Percentiles rank a stretch among this genome's conserved stretches.
These are phyloP conservation scores for Neonectria ditissima DNA, from an alignment of 2,329 filamentous ascomycete genomes.

Conservation along the genomic window DNA sequence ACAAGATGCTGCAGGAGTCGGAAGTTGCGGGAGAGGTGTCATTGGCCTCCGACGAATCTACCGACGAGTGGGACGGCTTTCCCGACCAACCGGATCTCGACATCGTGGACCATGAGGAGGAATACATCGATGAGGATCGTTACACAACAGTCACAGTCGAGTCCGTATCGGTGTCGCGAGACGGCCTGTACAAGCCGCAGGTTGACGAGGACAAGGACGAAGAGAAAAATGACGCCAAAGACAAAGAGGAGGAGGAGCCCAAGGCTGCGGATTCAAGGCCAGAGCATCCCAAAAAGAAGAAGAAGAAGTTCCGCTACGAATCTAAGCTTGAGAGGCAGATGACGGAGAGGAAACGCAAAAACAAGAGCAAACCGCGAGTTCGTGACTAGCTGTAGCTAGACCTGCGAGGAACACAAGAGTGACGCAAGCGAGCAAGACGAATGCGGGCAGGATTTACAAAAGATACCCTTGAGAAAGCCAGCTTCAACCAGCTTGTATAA, in stretches of 20 bases:
- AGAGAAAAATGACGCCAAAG: slow-evolving; percentile 48
- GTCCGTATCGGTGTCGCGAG: slow-evolving; percentile 81
- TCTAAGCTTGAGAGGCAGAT: slow-evolving; percentile 86
- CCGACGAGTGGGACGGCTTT: slow-evolving; percentile 75
- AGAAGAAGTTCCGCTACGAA: slow-evolving; percentile 94
- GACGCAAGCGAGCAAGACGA: slow-evolving; percentile 13
- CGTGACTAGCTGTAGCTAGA: slow-evolving; percentile 19
- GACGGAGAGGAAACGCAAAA: slow-evolving; percentile 76
- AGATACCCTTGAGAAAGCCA: slow-evolving; percentile 49
- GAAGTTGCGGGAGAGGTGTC: slow-evolving; percentile 56
- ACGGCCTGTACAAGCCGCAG: slow-evolving; percentile 73
- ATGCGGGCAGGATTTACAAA: slow-evolving; percentile 40
- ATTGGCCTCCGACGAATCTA: slow-evolving; percentile 53
- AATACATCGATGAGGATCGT: slow-evolving; percentile 96
- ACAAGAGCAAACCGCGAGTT: slow-evolving; percentile 64
- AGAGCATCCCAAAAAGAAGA: slow-evolving; percentile 78
- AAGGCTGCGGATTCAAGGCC: slow-evolving; percentile 45
- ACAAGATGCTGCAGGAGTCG: slow-evolving; percentile 74
- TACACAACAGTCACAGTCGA: slow-evolving; percentile 97
- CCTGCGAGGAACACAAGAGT: slow-evolving; percentile 18
- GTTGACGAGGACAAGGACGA: slow-evolving; percentile 53
- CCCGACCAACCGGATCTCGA: slow-evolving; percentile 61
- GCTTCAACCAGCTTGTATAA: slow-evolving; percentile 47
- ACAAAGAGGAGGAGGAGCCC: slow-evolving; percentile 43
- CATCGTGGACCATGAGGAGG: slow-evolving; percentile 83